phyloP scores from a whole-genome alignment of 2,329 filamentous ascomycete species.

The Helotiales sp. region DNA sequence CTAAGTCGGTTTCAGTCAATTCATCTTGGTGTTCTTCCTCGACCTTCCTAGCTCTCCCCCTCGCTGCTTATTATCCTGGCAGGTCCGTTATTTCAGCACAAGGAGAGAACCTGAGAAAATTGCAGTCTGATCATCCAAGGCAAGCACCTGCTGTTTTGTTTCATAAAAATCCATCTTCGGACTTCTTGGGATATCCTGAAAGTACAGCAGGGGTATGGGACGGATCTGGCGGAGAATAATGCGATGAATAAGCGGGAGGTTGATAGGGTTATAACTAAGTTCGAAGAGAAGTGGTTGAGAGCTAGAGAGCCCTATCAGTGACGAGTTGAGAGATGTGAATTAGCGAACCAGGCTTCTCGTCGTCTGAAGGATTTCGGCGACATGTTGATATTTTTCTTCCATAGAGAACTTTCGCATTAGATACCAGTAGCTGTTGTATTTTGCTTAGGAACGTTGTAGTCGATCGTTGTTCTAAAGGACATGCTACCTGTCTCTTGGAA shows the following conservation, averaged over 20 bases:
- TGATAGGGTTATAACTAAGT: constrained; percentile 12
- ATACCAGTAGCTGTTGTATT: too few species aligned
- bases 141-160: too few species aligned
- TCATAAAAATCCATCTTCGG: too few species aligned
- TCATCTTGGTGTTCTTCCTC: not conserved
- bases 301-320: constrained; percentile 9
- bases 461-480: too few species aligned
- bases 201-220: not conserved
- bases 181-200: not conserved
- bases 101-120: too few species aligned
- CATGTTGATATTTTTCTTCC: too few species aligned
- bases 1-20: not conserved
- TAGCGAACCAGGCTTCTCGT: not conserved
- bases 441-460: too few species aligned
- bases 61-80: constrained; percentile 29
- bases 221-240: not conserved
- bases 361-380: too few species aligned
- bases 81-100: constrained; percentile 15
- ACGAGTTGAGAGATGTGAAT: not conserved
- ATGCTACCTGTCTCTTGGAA: too few species aligned
- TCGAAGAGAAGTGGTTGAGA: constrained; percentile 19
- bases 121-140: too few species aligned
- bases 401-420: not conserved
- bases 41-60: not conserved
- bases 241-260: constrained; percentile 14